phyloP scores from a whole-genome alignment of 2,329 filamentous ascomycete genomes.

The Penicillium fuscoglaucum region DNA sequence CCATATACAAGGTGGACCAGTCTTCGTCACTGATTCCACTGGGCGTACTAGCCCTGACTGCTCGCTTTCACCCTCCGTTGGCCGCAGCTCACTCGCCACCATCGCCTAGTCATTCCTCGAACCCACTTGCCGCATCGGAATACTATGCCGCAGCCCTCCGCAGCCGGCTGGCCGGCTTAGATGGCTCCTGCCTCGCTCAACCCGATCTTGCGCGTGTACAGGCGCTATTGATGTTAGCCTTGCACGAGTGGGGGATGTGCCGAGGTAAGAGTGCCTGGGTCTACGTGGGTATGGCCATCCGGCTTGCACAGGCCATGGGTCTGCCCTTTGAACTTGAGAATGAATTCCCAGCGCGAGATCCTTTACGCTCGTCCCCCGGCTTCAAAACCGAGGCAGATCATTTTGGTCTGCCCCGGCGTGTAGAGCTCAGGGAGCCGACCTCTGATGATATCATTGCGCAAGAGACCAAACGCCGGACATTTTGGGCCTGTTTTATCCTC shows the following conservation, averaged over 20 bases:
- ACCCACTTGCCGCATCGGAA: slow-evolving; percentile 54
- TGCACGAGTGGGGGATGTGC: slow-evolving; percentile 60
- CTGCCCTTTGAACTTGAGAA: slow-evolving; percentile 49
- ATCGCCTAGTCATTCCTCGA: slow-evolving; percentile 44
- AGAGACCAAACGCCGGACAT: slow-evolving; percentile 56
- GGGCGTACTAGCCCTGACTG: slow-evolving; percentile 57
- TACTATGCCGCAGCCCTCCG: slow-evolving; percentile 57
- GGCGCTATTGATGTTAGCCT: slow-evolving; percentile 56
- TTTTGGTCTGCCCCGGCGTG: slow-evolving; percentile 37
- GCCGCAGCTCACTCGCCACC: slow-evolving; percentile 51
- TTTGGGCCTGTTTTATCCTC: slow-evolving; percentile 60
- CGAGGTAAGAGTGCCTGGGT: slow-evolving; percentile 55
- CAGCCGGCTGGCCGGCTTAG: slow-evolving; percentile 46
- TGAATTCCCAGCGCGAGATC: slow-evolving; percentile 48
- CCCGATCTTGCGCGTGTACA: slow-evolving; percentile 55
- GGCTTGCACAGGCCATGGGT: slow-evolving; percentile 49
- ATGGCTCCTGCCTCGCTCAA: slow-evolving; percentile 43
- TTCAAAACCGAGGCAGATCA: slow-evolving; percentile 41
- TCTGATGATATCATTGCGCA: slow-evolving; percentile 54
- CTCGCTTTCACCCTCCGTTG: slow-evolving; percentile 55
- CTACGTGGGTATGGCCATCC: slow-evolving; percentile 49
- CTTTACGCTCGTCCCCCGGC: slow-evolving; percentile 39
- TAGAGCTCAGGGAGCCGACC: slow-evolving; percentile 39
- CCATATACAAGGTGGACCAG: slow-evolving; percentile 36
- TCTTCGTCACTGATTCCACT: slow-evolving; percentile 53